Percentiles rank a stretch among this genome's conserved stretches.
Conservation (phyloP, 345 rosid genomes). For the Abelmoschus esculentus region DNA sequence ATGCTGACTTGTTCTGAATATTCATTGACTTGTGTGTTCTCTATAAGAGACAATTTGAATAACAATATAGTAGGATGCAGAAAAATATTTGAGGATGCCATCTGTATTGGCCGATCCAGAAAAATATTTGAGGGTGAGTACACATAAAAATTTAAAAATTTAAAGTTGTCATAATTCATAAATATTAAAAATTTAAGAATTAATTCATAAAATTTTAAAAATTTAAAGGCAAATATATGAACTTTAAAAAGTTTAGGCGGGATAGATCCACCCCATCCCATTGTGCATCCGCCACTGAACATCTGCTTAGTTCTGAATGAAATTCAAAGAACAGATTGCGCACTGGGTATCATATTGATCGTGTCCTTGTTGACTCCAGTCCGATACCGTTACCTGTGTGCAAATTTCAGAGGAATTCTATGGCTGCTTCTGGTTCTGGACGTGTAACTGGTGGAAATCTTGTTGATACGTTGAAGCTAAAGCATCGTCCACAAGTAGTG, state of each 20-base stretch:
- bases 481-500: not conserved
- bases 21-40: constrained; percentile 24
- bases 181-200: no score
- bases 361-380: not conserved
- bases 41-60: constrained; percentile 18
- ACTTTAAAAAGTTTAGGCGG: no score
- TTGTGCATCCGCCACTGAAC: no score
- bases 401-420: not conserved
- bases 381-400: not conserved
- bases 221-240: no score
- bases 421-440: not conserved
- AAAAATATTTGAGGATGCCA: no score
- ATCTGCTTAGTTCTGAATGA: constrained; percentile 39
- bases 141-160: no score
- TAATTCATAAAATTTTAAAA: no score
- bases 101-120: no score
- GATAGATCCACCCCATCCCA: no score
- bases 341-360: constrained; percentile 21
- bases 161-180: no score
- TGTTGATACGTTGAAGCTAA: not conserved
- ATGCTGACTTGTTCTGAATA: constrained; percentile 35
- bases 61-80: constrained; percentile 54
- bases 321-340: constrained; percentile 39
- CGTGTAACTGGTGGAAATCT: not conserved
- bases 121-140: no score